These are phyloP conservation scores for Annulohypoxylon bovei DNA, from an alignment of 495 filamentous ascomycete genomes.

Conservation along the genomic window DNA sequence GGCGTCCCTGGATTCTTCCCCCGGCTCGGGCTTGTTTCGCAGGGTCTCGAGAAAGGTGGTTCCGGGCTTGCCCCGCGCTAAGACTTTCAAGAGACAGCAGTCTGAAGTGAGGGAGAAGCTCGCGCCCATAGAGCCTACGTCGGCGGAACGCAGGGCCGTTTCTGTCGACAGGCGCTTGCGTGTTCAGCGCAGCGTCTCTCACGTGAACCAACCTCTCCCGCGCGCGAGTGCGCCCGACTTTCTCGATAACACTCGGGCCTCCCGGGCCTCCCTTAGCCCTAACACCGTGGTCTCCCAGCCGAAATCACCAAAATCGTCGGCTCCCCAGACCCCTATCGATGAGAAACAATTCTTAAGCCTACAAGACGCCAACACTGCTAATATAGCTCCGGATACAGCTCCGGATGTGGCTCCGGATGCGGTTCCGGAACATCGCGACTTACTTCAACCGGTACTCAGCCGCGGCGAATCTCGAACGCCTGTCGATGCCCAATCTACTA, in stretches of 20 bases:
- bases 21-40: slow-evolving; percentile 57
- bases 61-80: slow-evolving; percentile 77
- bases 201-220: slow-evolving; percentile 46
- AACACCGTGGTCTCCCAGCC: slow-evolving; percentile 26
- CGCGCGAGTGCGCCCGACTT: slow-evolving; percentile 58
- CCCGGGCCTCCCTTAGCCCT: slow-evolving; percentile 22
- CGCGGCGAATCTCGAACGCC: slow-evolving; percentile 43
- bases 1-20: slow-evolving; percentile 43
- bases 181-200: slow-evolving; percentile 45
- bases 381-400: slow-evolving; percentile 20
- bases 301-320: slow-evolving; percentile 20
- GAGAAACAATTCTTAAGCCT: slow-evolving; percentile 45
- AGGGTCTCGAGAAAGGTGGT: slow-evolving; percentile 76
- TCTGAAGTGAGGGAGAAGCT: slow-evolving; percentile 81
- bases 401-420: not conserved
- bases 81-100: slow-evolving; percentile 82
- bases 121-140: slow-evolving; percentile 66
- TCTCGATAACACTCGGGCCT: slow-evolving; percentile 32
- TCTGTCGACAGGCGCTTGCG: slow-evolving; percentile 74
- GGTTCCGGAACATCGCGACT: slow-evolving; percentile 13
- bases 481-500: slow-evolving; percentile 55
- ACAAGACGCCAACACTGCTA: slow-evolving; percentile 34
- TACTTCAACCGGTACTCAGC: slow-evolving; percentile 17
- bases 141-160: slow-evolving; percentile 74
- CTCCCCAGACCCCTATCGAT: slow-evolving; percentile 47